phyloP scores from a whole-genome alignment of 805 yeast species.

The Jamesozyma spencerorum region DNA sequence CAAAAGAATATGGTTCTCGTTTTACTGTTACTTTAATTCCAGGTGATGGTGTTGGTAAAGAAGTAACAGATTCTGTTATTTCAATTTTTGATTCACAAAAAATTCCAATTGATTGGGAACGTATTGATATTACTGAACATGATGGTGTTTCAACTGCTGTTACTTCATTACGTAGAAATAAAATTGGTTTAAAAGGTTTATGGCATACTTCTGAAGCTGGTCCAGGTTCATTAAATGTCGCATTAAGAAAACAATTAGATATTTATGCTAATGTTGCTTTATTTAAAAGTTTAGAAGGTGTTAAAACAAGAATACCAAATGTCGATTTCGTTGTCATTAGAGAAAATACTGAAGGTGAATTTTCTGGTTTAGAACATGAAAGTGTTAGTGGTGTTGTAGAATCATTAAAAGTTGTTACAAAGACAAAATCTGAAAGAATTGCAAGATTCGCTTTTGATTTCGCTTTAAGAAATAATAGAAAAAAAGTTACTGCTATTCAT shows the following conservation, averaged over 20 bases:
- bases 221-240: constrained; percentile 85
- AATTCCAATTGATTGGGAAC: constrained; percentile 92
- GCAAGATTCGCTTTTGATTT: constrained; percentile 96
- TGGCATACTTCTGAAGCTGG: constrained; percentile 83
- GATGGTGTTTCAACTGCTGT: constrained; percentile 76
- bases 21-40: constrained; percentile 92
- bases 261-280: constrained; percentile 92
- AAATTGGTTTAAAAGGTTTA: constrained; percentile 94
- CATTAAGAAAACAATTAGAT: constrained; percentile 91
- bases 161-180: constrained; percentile 85
- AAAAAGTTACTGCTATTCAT: constrained; percentile 91
- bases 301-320: constrained; percentile 76
- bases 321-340: constrained; percentile 92
- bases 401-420: constrained; percentile 89
- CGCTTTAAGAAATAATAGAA: constrained; percentile 86
- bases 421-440: constrained; percentile 90
- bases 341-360: constrained; percentile 98
- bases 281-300: constrained; percentile 91
- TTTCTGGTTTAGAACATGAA: constrained; percentile 96
- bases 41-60: constrained; percentile 97
- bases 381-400: constrained; percentile 97
- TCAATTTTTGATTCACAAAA: constrained; percentile 78
- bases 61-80: constrained; percentile 88
- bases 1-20: constrained; percentile 90
- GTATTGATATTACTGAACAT: constrained; percentile 57